These are phyloP conservation scores for Botrytis pseudocinerea DNA, from an alignment of 2,329 filamentous ascomycete genomes.

Conservation along the genomic window DNA sequence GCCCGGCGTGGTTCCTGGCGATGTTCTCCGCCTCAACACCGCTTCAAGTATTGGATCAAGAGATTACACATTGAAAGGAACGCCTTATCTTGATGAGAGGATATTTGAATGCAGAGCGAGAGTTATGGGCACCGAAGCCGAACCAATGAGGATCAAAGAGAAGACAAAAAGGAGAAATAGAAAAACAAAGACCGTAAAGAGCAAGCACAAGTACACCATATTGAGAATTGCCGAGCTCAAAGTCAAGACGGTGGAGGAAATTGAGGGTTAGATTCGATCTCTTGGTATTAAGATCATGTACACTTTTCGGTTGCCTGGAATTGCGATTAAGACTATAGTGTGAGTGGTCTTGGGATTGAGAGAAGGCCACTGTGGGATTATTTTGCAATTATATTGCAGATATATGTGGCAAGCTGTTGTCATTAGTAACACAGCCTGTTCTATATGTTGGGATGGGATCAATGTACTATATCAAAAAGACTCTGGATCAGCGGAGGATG, in stretches of 20 bases:
- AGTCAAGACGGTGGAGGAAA: slow-evolving; percentile 46
- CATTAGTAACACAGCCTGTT: not conserved
- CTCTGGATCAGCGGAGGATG: not conserved
- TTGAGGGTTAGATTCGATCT: slow-evolving; percentile 36
- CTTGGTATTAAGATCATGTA: not conserved
- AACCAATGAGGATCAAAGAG: slow-evolving; percentile 73
- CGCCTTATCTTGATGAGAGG: slow-evolving; percentile 78
- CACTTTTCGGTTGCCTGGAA: not conserved
- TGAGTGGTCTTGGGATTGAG: not conserved
- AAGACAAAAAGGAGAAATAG: slow-evolving; percentile 81
- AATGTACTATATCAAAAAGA: slow-evolving; percentile 21
- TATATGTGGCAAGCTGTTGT: slow-evolving; percentile 2
- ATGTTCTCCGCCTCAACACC: slow-evolving; percentile 83
- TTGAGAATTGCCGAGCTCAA: slow-evolving; percentile 79
- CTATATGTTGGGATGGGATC: slow-evolving; percentile 2
- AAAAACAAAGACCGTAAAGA: slow-evolving; percentile 72
- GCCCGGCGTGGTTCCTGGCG: slow-evolving; percentile 74
- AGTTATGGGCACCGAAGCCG: slow-evolving; percentile 80
- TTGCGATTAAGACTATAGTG: not conserved
- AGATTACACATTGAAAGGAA: slow-evolving; percentile 84
- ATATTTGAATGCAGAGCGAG: slow-evolving; percentile 83
- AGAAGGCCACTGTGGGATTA: not conserved
- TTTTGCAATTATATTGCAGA: not conserved
- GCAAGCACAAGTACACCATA: slow-evolving; percentile 89
- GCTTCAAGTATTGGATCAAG: slow-evolving; percentile 80